Base-by-base conservation (phyloP, 2,329 filamentous ascomycete species). In the Aspergillus sergii region DNA sequence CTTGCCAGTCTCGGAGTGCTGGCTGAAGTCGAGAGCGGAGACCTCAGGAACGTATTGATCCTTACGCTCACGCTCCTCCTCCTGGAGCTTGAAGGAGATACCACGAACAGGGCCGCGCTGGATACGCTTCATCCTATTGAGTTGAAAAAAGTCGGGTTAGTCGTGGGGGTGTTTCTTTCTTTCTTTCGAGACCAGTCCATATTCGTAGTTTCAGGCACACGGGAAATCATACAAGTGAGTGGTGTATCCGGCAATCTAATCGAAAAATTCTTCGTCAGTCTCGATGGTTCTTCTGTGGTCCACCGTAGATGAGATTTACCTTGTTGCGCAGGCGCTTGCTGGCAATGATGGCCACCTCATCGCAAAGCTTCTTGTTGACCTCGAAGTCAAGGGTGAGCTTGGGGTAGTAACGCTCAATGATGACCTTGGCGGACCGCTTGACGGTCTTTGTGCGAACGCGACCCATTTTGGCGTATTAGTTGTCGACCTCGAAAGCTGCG, bases 31-130 rank as follows among this genome's bases (percentile, higher is more conserved):
- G 81, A 99, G 91, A 80, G 95, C 95, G 66, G 96, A 99, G 76
- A 99, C 88, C 86, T 99, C 95, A 79, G 95, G 95, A 72, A 99
- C 95, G 87, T 97, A 99, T 88, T 99, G 95, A 88, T 99, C 95
- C 92, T 99, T 99, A 83, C 95, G 91, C 87, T 99, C 95, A 89
- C 95, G 93, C 91, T 99, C 95, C 88, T 99, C 95, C 88, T 99
- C 95, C 87, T 99, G 95, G 67, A 99, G 92, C 90, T 99, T 99
- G 94, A 99, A 99, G 84, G 96, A 99, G 86, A 99, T 99, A 88
- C 95, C 95, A 78, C 95, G 96, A 84, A 99, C 95, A 72, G 95
- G 95, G 72, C 95, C 95, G 83, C 95, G 93, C 88, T 98, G 95
- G 78, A 99, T 99, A 85, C 95, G 95, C 91, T 98, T 98, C 96